A percentile compares a stretch with the other conserved stretches of the same genome.
These are phyloP conservation scores for Globisporangium nagaii DNA, from an alignment of 352 stramenopile genomes.

Conservation along the genomic window DNA sequence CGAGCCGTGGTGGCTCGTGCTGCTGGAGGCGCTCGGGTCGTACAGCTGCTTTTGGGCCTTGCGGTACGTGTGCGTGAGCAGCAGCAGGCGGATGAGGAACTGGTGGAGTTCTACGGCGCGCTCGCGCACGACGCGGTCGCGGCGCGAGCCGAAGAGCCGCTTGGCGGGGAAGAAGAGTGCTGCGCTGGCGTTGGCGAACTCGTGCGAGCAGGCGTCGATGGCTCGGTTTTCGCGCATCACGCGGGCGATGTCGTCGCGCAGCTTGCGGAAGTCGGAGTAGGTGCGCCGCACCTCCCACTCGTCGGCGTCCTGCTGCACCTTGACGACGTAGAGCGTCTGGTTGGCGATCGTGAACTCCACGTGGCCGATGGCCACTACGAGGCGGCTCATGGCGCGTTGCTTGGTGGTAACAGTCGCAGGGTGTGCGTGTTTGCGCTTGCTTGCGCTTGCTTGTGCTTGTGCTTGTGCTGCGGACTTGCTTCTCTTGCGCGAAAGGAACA, in stretches of 20 bases:
- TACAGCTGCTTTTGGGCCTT: slow-evolving; percentile 68
- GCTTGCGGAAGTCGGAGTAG: slow-evolving; percentile 67
- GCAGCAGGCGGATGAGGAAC: slow-evolving; percentile 68
- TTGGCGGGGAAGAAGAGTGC: slow-evolving; percentile 53
- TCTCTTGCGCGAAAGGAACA: background rate
- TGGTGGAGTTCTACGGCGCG: slow-evolving; percentile 66
- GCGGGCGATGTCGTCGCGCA: slow-evolving; percentile 61
- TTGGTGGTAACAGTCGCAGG: background rate
- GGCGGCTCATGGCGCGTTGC: slow-evolving; percentile 70
- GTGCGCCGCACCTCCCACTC: slow-evolving; percentile 65
- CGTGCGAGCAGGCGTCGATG: slow-evolving; percentile 38
- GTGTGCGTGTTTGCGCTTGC: background rate
- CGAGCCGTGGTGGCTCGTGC: slow-evolving; percentile 19
- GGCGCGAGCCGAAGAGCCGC: slow-evolving; percentile 58
- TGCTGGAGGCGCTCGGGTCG: slow-evolving; percentile 18
- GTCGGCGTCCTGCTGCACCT: slow-evolving; percentile 67
- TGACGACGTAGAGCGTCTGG: slow-evolving; percentile 71
- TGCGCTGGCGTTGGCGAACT: slow-evolving; percentile 31
- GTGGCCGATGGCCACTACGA: slow-evolving; percentile 69
- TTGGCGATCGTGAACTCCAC: slow-evolving; percentile 69
- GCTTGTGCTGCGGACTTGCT: background rate
- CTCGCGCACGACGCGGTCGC: slow-evolving; percentile 69
- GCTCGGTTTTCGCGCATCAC: slow-evolving; percentile 55
- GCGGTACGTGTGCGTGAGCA: slow-evolving; percentile 68
- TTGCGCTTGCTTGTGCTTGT: background rate